Evolutionary conservation across 768 basidiomycete species (phyloP).

Genomic region (Cubamyces lactineus): DNA sequence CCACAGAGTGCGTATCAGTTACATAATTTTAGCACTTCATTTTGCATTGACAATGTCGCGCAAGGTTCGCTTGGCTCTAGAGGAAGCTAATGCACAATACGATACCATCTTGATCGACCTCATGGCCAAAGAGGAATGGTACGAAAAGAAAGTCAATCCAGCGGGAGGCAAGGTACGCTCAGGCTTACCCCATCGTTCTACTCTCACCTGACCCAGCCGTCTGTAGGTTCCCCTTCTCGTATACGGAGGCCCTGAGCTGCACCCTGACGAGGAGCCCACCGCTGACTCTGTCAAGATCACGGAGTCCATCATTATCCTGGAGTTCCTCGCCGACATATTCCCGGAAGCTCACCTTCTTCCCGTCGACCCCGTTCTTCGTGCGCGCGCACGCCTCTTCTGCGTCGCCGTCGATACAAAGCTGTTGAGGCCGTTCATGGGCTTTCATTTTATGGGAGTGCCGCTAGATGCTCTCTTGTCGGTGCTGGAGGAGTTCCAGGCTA

Average conservation of each 20-base stretch:
- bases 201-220: neutral
- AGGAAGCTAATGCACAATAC: slow-evolving; percentile 53
- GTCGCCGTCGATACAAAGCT: slow-evolving; percentile 52
- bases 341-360: slow-evolving; percentile 53
- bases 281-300: slow-evolving; percentile 59
- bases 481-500: slow-evolving; percentile 51
- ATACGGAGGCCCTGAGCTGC: slow-evolving; percentile 60
- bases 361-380: slow-evolving; percentile 55
- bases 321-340: slow-evolving; percentile 65
- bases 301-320: slow-evolving; percentile 66
- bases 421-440: slow-evolving; percentile 40
- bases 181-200: too few species aligned
- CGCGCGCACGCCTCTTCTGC: slow-evolving; percentile 63
- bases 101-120: slow-evolving; percentile 62
- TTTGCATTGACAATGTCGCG: neutral
- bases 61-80: slow-evolving; percentile 61
- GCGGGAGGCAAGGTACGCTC: slow-evolving; percentile 53
- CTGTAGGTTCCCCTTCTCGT: slow-evolving; percentile 61
- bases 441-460: slow-evolving; percentile 39
- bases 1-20: neutral
- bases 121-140: slow-evolving; percentile 69
- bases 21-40: neutral
- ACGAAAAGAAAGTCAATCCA: slow-evolving; percentile 63
- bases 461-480: slow-evolving; percentile 46
- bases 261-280: slow-evolving; percentile 55